Percentiles rank a stretch among this genome's conserved stretches.
phyloP scores from a whole-genome alignment of 139 green algal genomes.

The Raphidocelis subcapitata region DNA sequence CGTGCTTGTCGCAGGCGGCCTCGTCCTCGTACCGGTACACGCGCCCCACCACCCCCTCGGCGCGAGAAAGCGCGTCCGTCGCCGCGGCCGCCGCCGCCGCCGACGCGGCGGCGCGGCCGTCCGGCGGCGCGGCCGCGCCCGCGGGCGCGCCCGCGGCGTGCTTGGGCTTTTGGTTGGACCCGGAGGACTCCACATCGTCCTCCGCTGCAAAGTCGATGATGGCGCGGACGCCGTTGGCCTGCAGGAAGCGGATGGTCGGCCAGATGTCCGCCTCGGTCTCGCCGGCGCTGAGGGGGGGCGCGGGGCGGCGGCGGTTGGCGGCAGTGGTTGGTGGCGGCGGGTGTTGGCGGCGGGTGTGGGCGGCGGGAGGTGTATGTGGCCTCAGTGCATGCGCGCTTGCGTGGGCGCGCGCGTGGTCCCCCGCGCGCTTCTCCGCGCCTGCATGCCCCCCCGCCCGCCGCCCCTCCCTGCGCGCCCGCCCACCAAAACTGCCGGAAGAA shows the following conservation, averaged over 20 bases:
- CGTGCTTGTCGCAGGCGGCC: slow-evolving; percentile 67
- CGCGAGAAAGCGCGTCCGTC: background rate
- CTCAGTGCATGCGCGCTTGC: no score
- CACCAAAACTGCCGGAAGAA: slow-evolving; percentile 88
- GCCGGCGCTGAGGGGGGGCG: slow-evolving; percentile 31
- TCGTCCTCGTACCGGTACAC: slow-evolving; percentile 76
- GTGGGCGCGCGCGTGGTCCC: no score
- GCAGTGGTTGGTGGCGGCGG: background rate
- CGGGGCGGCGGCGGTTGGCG: background rate
- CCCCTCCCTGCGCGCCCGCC: slow-evolving; percentile 41
- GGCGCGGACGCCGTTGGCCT: slow-evolving; percentile 17
- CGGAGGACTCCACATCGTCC: slow-evolving; percentile 35
- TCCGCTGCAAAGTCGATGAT: slow-evolving; percentile 70
- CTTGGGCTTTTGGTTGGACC: background rate
- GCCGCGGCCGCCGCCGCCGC: background rate
- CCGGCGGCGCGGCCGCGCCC: background rate
- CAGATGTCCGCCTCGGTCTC: slow-evolving; percentile 53
- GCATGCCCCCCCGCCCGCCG: background rate
- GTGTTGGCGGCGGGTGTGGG: background rate
- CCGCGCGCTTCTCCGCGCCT: no score
- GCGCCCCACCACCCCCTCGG: slow-evolving; percentile 35
- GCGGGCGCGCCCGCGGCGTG: background rate
- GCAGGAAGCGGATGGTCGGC: slow-evolving; percentile 43
- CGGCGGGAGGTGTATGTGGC: background rate
- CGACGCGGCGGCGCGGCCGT: background rate